A percentile compares a stretch with the other conserved stretches of the same genome.
These are phyloP conservation scores for Leptodontidium sp. DNA, from an alignment of 2,329 filamentous ascomycete genomes.

Conservation along the genomic window DNA sequence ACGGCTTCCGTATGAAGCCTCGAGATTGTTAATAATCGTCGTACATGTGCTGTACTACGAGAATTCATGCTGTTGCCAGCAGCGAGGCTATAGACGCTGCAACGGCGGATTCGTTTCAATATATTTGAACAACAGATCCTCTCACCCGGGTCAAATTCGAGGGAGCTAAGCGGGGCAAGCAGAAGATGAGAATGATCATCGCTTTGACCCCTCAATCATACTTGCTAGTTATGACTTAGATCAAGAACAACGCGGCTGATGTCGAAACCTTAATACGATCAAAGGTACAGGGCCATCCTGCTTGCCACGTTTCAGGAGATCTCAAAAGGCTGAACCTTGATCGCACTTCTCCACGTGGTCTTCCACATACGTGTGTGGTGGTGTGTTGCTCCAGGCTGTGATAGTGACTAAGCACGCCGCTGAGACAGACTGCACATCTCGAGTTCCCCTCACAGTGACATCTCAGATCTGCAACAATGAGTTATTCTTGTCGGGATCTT, in stretches of 20 bases:
- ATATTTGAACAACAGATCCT: neutral
- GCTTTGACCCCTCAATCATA: neutral
- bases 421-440: neutral
- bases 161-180: neutral
- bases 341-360: neutral
- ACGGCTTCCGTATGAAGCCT: neutral
- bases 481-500: neutral
- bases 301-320: conserved; percentile 23
- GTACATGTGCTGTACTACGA: neutral
- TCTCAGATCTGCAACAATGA: neutral
- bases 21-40: neutral
- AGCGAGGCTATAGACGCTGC: neutral
- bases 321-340: neutral
- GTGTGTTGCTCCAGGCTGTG: neutral
- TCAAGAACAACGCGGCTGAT: neutral
- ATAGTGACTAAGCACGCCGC: too few species aligned
- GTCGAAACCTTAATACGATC: conserved; percentile 8
- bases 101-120: neutral
- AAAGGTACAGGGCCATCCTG: neutral
- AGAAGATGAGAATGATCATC: conserved; percentile 1
- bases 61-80: neutral
- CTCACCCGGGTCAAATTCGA: neutral
- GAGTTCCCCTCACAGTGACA: neutral
- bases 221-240: too few species aligned
- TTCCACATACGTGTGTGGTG: conserved; percentile 24